Evolutionary conservation across 768 basidiomycete genomes (phyloP).

Genomic region (Kwoniella europaea): DNA sequence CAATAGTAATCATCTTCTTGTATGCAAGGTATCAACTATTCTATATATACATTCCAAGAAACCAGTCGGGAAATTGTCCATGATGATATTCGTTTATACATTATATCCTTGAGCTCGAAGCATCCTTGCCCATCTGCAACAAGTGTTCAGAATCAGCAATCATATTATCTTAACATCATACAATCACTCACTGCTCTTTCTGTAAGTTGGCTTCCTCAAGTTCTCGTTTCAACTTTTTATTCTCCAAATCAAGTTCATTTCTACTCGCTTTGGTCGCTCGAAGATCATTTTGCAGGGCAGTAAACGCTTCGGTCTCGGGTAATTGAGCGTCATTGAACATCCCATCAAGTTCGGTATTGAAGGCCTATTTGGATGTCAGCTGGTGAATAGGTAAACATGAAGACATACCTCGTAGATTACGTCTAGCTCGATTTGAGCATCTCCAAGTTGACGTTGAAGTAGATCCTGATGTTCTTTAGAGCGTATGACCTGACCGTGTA

Average conservation of each 20-base stretch:
- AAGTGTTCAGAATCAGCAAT: conserved; percentile 2
- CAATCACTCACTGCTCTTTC: conserved; percentile 70
- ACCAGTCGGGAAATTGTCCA: conserved; percentile 1
- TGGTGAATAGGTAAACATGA: background rate
- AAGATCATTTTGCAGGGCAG: conserved; percentile 75
- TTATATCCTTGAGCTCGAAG: conserved; percentile 61
- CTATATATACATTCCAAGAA: background rate
- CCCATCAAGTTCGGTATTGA: conserved; percentile 89
- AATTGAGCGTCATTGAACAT: conserved; percentile 86
- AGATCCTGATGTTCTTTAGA: conserved; percentile 75
- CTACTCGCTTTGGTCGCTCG: conserved; percentile 74
- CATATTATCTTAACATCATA: background rate
- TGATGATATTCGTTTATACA: background rate
- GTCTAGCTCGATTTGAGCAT: conserved; percentile 83
- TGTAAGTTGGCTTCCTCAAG: conserved; percentile 61
- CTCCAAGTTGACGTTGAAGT: conserved; percentile 74
- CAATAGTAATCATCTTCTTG: background rate
- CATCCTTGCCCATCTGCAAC: conserved; percentile 69
- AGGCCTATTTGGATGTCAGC: conserved; percentile 65
- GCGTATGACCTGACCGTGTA: conserved; percentile 66
- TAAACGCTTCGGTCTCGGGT: conserved; percentile 81
- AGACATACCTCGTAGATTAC: conserved; percentile 83
- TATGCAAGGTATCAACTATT: background rate
- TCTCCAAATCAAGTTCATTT: conserved; percentile 76
- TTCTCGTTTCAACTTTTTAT: conserved; percentile 66